Conservation (phyloP, 768 basidiomycete species). For the Serendipita sp. region DNA sequence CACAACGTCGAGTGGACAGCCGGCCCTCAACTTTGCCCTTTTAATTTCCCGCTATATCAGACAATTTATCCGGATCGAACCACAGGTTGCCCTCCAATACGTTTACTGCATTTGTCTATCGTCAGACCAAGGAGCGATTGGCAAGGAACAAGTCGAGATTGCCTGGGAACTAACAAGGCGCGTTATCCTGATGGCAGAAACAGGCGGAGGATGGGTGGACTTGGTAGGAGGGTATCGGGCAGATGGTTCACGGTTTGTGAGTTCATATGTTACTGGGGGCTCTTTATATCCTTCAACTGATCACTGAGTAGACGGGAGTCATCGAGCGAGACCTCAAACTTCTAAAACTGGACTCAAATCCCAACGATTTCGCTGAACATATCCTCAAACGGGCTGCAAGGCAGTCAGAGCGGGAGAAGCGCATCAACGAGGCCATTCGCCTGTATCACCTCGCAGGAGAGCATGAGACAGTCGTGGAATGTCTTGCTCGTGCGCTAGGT, state of each 20-base stretch:
- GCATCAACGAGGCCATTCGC: conserved; percentile 81
- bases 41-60: conserved; percentile 87
- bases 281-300: neutral
- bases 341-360: conserved; percentile 47
- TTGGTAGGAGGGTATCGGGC: conserved; percentile 84
- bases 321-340: conserved; percentile 73
- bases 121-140: conserved; percentile 55
- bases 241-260: conserved; percentile 79
- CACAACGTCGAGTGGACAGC: conserved; percentile 28
- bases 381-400: conserved; percentile 75
- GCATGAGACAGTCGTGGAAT: conserved; percentile 72
- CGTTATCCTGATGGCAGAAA: conserved; percentile 63
- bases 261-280: conserved; percentile 19
- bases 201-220: conserved; percentile 76
- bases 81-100: conserved; percentile 88
- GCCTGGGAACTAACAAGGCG: conserved; percentile 69
- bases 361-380: conserved; percentile 56
- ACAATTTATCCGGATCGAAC: conserved; percentile 83
- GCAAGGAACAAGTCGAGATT: conserved; percentile 70
- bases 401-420: conserved; percentile 69
- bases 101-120: conserved; percentile 74
- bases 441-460: conserved; percentile 91
- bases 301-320: conserved; percentile 49
- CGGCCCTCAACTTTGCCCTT: conserved; percentile 66
- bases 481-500: conserved; percentile 76